These are phyloP conservation scores for Sugiyamaella novakii DNA, from an alignment of 1,139 yeast species.

Conservation along the genomic window DNA sequence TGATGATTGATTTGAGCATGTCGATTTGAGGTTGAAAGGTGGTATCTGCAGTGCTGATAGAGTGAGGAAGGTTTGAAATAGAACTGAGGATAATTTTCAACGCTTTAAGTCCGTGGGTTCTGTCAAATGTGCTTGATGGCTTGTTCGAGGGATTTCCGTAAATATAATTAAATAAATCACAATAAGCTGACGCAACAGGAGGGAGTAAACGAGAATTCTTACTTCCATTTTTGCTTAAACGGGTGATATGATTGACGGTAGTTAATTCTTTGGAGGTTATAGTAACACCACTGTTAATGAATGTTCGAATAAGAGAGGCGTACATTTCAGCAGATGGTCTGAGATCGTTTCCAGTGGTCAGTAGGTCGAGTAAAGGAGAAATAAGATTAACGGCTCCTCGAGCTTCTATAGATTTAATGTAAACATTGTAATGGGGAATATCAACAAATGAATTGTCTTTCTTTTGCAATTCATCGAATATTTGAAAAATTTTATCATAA, in stretches of 20 bases:
- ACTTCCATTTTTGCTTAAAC: constrained; percentile 5
- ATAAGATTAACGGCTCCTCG: constrained; percentile 18
- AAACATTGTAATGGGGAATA: constrained; percentile 22
- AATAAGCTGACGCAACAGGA: constrained; percentile 14
- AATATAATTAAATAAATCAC: constrained; percentile 16
- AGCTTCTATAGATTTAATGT: constrained; percentile 17
- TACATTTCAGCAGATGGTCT: constrained; percentile 24
- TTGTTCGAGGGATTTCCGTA: constrained; percentile 6
- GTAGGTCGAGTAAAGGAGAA: constrained; percentile 4
- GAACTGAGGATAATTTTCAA: constrained; percentile 23
- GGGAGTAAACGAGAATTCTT: constrained; percentile 1
- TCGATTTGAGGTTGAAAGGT: not conserved
- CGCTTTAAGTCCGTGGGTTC: constrained; percentile 24
- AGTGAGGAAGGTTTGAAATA: constrained; percentile 4
- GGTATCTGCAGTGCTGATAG: not conserved
- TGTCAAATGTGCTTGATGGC: constrained; percentile 17
- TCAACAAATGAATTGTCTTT: constrained; percentile 9
- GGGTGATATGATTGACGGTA: constrained; percentile 3
- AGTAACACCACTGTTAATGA: constrained; percentile 6
- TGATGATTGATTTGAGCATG: constrained; percentile 18
- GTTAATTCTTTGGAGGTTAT: constrained; percentile 9
- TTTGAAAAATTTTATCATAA: not conserved
- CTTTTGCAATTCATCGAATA: constrained; percentile 1
- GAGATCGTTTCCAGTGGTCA: constrained; percentile 4
- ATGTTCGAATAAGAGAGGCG: constrained; percentile 25